Base-by-base conservation (phyloP, 495 filamentous ascomycete genomes). In the Hypomontagnella submonticulosa region DNA sequence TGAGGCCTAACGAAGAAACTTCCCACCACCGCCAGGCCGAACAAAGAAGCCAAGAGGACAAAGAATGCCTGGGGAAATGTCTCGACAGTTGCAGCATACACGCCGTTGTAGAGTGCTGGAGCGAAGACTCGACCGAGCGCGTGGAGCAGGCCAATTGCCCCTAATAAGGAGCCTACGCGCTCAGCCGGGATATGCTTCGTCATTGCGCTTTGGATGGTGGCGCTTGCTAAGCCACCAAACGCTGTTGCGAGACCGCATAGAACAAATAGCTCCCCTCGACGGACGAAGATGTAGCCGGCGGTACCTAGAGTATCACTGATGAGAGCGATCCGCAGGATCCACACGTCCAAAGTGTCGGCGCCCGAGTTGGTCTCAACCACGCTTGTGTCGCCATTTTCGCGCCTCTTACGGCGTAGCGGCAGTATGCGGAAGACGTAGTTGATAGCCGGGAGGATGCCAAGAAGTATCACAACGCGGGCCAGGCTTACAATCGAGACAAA, bases 111-210 rank as follows among this genome's bases (percentile, higher is more conserved):
- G 7, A 95, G 69, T 4, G 89, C 82, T 0, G 95, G 95, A 7
- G 88, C 87, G 11, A 96, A 71, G 7, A 99, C 85, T 34, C 92
- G 83, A 3, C 91, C 89, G 15, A 95, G 72, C 0, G 91, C 90
- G 79, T 97, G 95, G 60, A 99, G 74, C 48, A 98, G 75, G 0
- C 96, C 95, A 13, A 84, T 89, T 0, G 92, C 95, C 8, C 95
- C 95, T 2, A 99, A 83, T 49, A 99, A 77, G 71, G 93, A 88
- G 0, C 95, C 95, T 1, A 91, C 88, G 27, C 84, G 83, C 64
- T 94, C 89, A 7, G 85, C 82, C 4, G 93, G 91, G 0, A 97
- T 88, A 72, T 97, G 95, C 71, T 97, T 97, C 51, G 92, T 97
- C 13, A 97, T 76, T 0, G 90, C 83, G 0, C 89, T 87, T 67